phyloP scores from a whole-genome alignment of 805 yeast species.

The Yarrowia phangngaensis region DNA sequence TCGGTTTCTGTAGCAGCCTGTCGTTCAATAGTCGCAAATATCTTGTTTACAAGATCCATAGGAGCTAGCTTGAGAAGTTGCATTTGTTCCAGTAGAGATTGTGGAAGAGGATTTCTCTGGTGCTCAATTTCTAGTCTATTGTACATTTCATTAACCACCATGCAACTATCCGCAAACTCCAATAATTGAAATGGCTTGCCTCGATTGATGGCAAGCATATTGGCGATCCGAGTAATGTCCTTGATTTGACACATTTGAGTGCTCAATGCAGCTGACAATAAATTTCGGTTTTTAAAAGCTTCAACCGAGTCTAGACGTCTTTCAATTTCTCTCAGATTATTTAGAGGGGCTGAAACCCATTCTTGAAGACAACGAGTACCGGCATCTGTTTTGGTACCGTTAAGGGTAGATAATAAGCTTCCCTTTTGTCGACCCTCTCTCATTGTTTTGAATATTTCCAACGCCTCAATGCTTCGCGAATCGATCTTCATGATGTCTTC shows the following conservation, averaged over 20 bases:
- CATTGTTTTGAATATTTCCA: constrained; percentile 59
- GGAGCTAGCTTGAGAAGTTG: constrained; percentile 4
- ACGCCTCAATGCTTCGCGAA: constrained; percentile 42
- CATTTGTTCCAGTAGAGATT: constrained; percentile 12
- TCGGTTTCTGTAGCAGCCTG: not conserved
- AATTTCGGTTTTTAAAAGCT: constrained; percentile 37
- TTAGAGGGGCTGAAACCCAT: constrained; percentile 80
- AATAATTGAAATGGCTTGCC: constrained; percentile 11
- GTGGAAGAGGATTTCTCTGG: not conserved
- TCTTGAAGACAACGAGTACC: constrained; percentile 76
- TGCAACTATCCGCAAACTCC: constrained; percentile 15
- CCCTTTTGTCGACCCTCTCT: constrained; percentile 58
- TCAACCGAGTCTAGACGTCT: constrained; percentile 54
- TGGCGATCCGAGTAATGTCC: constrained; percentile 23
- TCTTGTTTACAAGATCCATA: not conserved
- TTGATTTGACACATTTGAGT: constrained; percentile 10
- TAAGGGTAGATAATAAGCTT: constrained; percentile 64
- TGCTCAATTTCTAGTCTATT: constrained; percentile 2
- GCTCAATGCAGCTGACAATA: constrained; percentile 19
- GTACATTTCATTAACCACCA: constrained; percentile 5
- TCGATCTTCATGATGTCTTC: constrained; percentile 69
- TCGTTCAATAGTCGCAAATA: constrained; percentile 5
- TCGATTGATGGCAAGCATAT: constrained; percentile 13
- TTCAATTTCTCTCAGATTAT: constrained; percentile 53
- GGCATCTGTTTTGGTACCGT: constrained; percentile 71